These are phyloP conservation scores for Serendipita indica DNA, from an alignment of 768 basidiomycete species.

Conservation along the genomic window DNA sequence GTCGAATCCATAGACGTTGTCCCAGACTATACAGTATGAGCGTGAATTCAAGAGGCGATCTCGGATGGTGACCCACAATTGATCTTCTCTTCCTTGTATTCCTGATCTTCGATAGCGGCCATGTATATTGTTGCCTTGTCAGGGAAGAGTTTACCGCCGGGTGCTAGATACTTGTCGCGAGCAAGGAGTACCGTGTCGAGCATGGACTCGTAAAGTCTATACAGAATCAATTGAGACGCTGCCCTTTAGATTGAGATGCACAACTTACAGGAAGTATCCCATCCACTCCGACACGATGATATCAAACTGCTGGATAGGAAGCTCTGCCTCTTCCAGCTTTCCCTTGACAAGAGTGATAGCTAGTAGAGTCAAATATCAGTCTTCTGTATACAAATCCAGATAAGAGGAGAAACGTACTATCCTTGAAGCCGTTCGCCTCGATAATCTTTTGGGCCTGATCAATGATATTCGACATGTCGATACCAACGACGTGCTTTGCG, in stretches of 20 bases:
- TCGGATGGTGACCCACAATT: constrained; percentile 54
- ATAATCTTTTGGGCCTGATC: constrained; percentile 97
- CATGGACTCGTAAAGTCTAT: constrained; percentile 90
- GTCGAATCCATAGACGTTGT: constrained; percentile 98
- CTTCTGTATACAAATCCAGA: background rate
- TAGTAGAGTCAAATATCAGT: constrained; percentile 22
- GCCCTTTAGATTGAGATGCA: too few species aligned
- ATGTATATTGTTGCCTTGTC: constrained; percentile 85
- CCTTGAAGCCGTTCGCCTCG: constrained; percentile 89
- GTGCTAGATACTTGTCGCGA: constrained; percentile 90
- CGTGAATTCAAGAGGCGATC: background rate
- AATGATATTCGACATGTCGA: constrained; percentile 99
- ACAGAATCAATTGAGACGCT: background rate
- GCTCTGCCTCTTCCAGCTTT: constrained; percentile 83
- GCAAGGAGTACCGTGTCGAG: constrained; percentile 95
- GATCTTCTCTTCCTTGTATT: constrained; percentile 99
- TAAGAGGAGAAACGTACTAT: constrained; percentile 44
- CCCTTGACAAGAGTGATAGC: constrained; percentile 94
- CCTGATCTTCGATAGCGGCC: constrained; percentile 96
- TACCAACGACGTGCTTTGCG: constrained; percentile 90
- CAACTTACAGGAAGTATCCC: constrained; percentile 75
- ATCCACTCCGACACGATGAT: constrained; percentile 99
- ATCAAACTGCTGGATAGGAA: constrained; percentile 86
- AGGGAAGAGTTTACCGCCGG: constrained; percentile 86
- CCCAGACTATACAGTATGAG: constrained; percentile 63